A percentile compares a stretch with the other conserved stretches of the same genome.
Conservation (phyloP, 2,329 filamentous ascomycete species). For the Acrocalymma vagum region DNA sequence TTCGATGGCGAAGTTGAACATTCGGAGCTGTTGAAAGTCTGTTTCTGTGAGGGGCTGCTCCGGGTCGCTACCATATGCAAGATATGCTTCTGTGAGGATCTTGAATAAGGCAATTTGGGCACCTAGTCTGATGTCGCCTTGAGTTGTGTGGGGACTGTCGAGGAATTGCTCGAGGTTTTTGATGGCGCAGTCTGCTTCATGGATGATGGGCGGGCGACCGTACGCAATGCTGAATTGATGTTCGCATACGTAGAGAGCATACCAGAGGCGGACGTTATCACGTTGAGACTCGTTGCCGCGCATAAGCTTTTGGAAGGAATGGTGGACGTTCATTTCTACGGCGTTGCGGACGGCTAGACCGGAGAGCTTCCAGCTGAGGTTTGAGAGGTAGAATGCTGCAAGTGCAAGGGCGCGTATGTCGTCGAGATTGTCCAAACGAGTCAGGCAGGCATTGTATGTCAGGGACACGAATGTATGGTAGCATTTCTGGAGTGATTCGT, state of each 20-base stretch:
- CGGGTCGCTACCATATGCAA: slow-evolving; percentile 40
- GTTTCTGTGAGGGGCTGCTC: slow-evolving; percentile 47
- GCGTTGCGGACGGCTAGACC: slow-evolving; percentile 50
- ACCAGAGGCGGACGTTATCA: slow-evolving; percentile 50
- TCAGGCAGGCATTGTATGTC: slow-evolving; percentile 42
- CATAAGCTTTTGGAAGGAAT: slow-evolving; percentile 45
- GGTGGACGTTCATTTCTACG: slow-evolving; percentile 52
- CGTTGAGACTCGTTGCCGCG: slow-evolving; percentile 43
- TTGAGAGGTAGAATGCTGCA: slow-evolving; percentile 51
- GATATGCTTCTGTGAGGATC: slow-evolving; percentile 44
- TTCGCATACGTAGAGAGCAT: slow-evolving; percentile 50
- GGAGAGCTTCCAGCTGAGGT: slow-evolving; percentile 51
- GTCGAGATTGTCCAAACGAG: slow-evolving; percentile 47
- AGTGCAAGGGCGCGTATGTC: slow-evolving; percentile 50
- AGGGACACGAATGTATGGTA: slow-evolving; percentile 43
- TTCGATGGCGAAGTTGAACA: slow-evolving; percentile 55
- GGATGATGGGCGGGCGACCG: slow-evolving; percentile 50
- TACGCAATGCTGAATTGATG: slow-evolving; percentile 53
- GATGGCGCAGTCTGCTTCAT: slow-evolving; percentile 48
- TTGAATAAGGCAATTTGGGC: slow-evolving; percentile 43
- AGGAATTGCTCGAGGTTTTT: slow-evolving; percentile 46
- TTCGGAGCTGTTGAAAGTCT: slow-evolving; percentile 48
- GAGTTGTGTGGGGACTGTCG: slow-evolving; percentile 34
- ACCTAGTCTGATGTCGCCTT: slow-evolving; percentile 37
- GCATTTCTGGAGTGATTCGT: slow-evolving; percentile 39